Conservation (phyloP, 2,329 filamentous ascomycete genomes). For the Setomelanomma holmii region DNA sequence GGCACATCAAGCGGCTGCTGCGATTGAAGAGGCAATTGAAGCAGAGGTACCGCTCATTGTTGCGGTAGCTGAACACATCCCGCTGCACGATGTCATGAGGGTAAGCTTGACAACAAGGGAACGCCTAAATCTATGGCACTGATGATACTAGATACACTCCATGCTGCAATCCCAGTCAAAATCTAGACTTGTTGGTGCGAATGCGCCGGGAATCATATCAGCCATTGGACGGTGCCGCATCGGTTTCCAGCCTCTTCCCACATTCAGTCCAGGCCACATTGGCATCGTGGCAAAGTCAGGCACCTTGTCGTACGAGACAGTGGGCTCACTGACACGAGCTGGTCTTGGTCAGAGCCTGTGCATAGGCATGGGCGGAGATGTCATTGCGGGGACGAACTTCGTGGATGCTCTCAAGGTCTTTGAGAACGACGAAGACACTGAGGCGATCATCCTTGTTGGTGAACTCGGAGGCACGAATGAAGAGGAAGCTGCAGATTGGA, state of each 20-base stretch:
- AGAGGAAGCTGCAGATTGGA: constrained; percentile 76
- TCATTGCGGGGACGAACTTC: constrained; percentile 76
- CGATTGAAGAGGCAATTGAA: constrained; percentile 81
- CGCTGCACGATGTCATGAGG: constrained; percentile 77
- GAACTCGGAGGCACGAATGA: constrained; percentile 76
- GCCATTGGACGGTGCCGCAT: constrained; percentile 73
- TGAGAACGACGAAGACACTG: constrained; percentile 70
- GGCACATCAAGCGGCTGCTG: constrained; percentile 73
- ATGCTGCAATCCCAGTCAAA: constrained; percentile 74
- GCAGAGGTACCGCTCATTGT: constrained; percentile 80
- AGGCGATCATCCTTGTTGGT: constrained; percentile 75
- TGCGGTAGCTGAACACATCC: constrained; percentile 81
- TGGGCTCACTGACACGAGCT: constrained; percentile 75
- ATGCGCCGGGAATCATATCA: constrained; percentile 81
- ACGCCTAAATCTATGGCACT: constrained; percentile 25
- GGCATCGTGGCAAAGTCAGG: constrained; percentile 83
- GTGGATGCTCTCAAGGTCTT: constrained; percentile 73
- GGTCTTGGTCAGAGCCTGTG: constrained; percentile 79
- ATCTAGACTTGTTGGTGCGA: constrained; percentile 78
- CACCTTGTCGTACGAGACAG: constrained; percentile 80
- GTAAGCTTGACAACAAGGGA: constrained; percentile 50
- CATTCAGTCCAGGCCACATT: constrained; percentile 72
- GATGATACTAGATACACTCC: constrained; percentile 65
- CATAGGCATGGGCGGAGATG: constrained; percentile 79
- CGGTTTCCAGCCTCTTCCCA: constrained; percentile 78